These are phyloP conservation scores for Kondoa subrosea DNA, from an alignment of 768 basidiomycete species.

Conservation along the genomic window DNA sequence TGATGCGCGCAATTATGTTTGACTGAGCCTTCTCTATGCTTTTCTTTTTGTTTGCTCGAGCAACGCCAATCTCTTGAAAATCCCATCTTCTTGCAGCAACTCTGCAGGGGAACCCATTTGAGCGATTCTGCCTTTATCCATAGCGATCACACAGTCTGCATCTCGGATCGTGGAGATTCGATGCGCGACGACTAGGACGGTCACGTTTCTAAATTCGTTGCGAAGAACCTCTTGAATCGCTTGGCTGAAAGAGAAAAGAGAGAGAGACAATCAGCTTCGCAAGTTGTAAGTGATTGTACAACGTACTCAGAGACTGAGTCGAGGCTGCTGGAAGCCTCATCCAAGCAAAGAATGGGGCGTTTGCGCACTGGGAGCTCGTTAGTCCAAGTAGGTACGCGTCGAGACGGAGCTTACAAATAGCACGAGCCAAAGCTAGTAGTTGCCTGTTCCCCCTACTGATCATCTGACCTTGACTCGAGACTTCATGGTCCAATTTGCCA, in stretches of 20 bases:
- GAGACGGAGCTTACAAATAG: not conserved
- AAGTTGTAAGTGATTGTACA: too few species aligned
- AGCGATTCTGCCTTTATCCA: not conserved
- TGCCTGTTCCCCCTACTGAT: slow-evolving; percentile 14
- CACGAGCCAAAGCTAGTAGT: slow-evolving; percentile 18
- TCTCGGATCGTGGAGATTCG: slow-evolving; percentile 5
- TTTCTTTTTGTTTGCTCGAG: too few species aligned
- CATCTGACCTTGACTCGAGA: not conserved
- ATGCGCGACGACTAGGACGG: slow-evolving; percentile 19
- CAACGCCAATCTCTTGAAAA: too few species aligned
- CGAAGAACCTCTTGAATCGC: slow-evolving; percentile 17
- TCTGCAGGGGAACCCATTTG: not conserved
- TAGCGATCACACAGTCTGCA: not conserved
- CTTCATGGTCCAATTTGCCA: not conserved
- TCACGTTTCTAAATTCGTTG: slow-evolving; percentile 13
- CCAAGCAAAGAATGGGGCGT: slow-evolving; percentile 14
- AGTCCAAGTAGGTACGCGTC: not conserved
- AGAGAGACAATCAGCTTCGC: slow-evolving; percentile 9
- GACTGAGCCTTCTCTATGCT: too few species aligned
- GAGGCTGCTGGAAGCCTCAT: not conserved
- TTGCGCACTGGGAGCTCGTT: slow-evolving; percentile 4
- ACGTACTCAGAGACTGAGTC: not conserved
- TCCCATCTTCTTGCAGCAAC: not conserved
- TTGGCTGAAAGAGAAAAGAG: slow-evolving; percentile 11
- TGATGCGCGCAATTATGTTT: too few species aligned